phyloP scores from a whole-genome alignment of 1,139 yeast genomes.

The Schwanniomyces etchellsii region DNA sequence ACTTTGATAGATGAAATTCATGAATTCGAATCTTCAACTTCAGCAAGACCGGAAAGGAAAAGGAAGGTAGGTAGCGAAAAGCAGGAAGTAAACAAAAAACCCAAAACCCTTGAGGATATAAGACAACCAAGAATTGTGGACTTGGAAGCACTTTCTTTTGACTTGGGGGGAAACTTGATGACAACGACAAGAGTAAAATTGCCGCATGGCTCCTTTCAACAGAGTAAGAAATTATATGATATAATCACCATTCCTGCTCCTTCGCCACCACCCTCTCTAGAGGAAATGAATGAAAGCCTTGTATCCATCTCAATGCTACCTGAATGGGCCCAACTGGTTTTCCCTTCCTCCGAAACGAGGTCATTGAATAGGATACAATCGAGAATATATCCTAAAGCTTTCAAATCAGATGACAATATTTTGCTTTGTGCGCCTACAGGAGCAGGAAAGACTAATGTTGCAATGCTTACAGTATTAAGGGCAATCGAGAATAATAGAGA shows the following conservation, averaged over 20 bases:
- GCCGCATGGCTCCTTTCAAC: conserved; percentile 81
- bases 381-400: conserved; percentile 72
- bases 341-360: conserved; percentile 61
- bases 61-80: conserved; percentile 3
- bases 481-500: conserved; percentile 53
- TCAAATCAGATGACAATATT: conserved; percentile 63
- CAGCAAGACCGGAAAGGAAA: neutral
- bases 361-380: conserved; percentile 82
- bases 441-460: conserved; percentile 97
- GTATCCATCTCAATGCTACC: conserved; percentile 66
- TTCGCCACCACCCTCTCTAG: conserved; percentile 44
- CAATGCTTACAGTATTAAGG: conserved; percentile 70
- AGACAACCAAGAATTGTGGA: conserved; percentile 56
- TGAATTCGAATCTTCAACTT: neutral
- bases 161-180: conserved; percentile 68
- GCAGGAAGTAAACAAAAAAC: conserved; percentile 18
- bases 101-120: conserved; percentile 12
- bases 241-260: conserved; percentile 77
- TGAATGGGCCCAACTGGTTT: conserved; percentile 73
- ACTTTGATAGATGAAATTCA: conserved; percentile 9
- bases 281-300: conserved; percentile 40
- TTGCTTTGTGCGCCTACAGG: conserved; percentile 97
- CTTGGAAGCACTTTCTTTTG: conserved; percentile 58
- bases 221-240: conserved; percentile 70
- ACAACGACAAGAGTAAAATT: conserved; percentile 62